A percentile compares a stretch with the other conserved stretches of the same genome.
These are phyloP conservation scores for Pistacia vera DNA, from an alignment of 345 rosid species.

Conservation along the genomic window DNA sequence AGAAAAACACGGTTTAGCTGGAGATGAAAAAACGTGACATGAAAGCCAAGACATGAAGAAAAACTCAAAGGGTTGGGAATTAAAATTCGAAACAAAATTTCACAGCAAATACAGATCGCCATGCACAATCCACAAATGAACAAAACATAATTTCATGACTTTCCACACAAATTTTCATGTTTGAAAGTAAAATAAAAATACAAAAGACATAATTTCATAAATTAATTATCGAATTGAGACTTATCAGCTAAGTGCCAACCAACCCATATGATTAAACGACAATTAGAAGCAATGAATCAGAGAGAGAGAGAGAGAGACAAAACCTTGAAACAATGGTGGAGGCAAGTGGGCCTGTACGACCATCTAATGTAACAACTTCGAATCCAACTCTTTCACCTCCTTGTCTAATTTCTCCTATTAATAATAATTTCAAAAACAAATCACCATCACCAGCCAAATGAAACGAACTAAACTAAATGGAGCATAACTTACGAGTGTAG, in stretches of 20 bases:
- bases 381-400: conserved; percentile 65
- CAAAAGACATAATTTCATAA: not conserved
- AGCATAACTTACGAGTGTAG: conserved; percentile 45
- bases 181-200: not conserved
- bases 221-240: not conserved
- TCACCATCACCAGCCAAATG: not conserved
- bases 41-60: too few species aligned
- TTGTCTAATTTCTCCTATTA: conserved; percentile 53
- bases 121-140: not conserved
- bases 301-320: not conserved
- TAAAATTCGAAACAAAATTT: too few species aligned
- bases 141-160: not conserved
- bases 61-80: not conserved
- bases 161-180: not conserved
- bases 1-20: conserved; percentile 13
- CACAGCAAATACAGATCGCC: not conserved
- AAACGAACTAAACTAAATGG: not conserved
- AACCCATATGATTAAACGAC: not conserved
- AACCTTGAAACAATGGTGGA: conserved; percentile 52
- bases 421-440: not conserved
- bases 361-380: conserved; percentile 62
- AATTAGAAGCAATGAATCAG: not conserved
- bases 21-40: not conserved
- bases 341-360: conserved; percentile 61
- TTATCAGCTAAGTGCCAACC: not conserved